Evolutionary conservation across 768 basidiomycete genomes (phyloP), one percentile per base, ranked within the genome.

Genomic region (Ramaria rubella): DNA sequence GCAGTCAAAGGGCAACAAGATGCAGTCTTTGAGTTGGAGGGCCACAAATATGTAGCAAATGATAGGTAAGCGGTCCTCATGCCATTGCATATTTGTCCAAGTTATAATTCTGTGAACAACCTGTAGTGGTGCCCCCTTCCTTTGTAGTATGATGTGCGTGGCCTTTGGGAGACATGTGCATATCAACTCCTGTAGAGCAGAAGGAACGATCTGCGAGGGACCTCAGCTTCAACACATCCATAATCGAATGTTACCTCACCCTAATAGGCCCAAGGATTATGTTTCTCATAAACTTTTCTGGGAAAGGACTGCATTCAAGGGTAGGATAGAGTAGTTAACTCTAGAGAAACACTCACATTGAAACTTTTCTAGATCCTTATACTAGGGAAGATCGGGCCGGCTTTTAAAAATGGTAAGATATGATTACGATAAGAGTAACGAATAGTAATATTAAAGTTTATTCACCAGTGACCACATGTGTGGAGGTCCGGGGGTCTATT

Each of bases 291-390:
- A 64, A 24, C 60, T 85, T 30, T 77, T 75, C 60, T 85, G 83
- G 83, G 73, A 74, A 58, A 74, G 83, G n/a, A 74, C 74, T 58
- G 84, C 78, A 9, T 84, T 83, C 69, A 81, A 77, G 71, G 78
- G 77, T 77, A 40, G 29, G 44, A 15, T 12, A n/a, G n/a, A n/a
- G n/a, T 21, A 17, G 14, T 45, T 45, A 12, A 14, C 26, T 11
- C 15, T 21, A 21, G 44, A 45, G 44, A 45, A 11, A n/a, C n/a
- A 29, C 27, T 50, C 26, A 50, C 26, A 29, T 27, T 31, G 52
- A n/a, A 4, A 17, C 26, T 0, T 3, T 15, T 12, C 3, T 56
- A 79, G 82, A 85, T 62, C 82, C 82, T 0, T 84, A 85, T 58
- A 75, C 81, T 21, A 72, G 72, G n/a, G 80, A 82, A 38, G 81